phyloP scores from a whole-genome alignment of 495 filamentous ascomycete species.

The Penicillium diatomitis region DNA sequence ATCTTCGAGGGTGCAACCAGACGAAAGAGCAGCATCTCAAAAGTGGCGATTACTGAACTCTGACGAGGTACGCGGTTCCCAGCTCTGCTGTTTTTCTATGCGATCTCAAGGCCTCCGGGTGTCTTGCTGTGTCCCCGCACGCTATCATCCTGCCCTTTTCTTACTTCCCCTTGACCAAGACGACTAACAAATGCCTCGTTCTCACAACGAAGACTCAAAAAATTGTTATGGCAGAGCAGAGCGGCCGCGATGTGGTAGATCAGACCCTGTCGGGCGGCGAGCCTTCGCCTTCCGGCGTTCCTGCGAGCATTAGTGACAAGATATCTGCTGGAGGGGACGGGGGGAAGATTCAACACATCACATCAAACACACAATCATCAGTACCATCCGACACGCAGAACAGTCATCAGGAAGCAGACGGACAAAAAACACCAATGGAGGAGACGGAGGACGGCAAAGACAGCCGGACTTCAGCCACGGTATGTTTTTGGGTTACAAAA shows the following conservation, averaged over 20 bases:
- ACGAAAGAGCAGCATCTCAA: constrained; percentile 30
- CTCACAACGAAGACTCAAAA: constrained; percentile 41
- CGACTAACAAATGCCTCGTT: constrained; percentile 30
- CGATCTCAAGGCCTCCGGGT: constrained; percentile 12
- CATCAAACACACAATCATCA: constrained; percentile 22
- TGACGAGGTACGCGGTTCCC: constrained; percentile 42
- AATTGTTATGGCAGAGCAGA: constrained; percentile 79
- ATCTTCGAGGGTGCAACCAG: constrained; percentile 32
- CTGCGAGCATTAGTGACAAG: constrained; percentile 53
- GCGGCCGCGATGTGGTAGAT: constrained; percentile 69
- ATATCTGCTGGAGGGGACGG: constrained; percentile 48
- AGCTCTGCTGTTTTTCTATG: constrained; percentile 12
- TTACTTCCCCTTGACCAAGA: constrained; percentile 13
- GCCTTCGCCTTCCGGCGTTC: constrained; percentile 60
- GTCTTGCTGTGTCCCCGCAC: constrained; percentile 6
- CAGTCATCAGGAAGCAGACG: constrained; percentile 15
- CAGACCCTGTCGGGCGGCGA: constrained; percentile 67
- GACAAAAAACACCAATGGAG: constrained; percentile 10
- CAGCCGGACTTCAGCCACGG: constrained; percentile 19
- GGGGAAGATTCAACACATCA: constrained; percentile 38
- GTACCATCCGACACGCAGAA: constrained; percentile 16
- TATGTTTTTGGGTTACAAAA: constrained; percentile 12
- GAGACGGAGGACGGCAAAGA: constrained; percentile 22
- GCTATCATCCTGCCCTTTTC: constrained; percentile 3
- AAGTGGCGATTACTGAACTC: constrained; percentile 41